phyloP scores from a whole-genome alignment of 176 grass and related monocot genomes.

The Ampelocalamus luodianensis region DNA sequence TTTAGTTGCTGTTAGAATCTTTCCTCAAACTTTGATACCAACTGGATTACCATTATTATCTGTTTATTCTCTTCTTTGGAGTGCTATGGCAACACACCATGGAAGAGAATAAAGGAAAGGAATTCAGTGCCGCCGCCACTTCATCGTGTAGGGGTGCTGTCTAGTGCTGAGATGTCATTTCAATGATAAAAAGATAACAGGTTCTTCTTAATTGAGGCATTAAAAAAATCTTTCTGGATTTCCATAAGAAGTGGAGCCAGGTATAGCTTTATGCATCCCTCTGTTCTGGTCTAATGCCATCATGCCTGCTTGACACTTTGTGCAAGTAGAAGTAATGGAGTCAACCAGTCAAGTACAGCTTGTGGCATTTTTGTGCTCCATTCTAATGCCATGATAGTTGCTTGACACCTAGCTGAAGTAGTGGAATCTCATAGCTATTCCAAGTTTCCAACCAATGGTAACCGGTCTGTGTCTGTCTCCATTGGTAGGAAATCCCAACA shows the following conservation, averaged over 20 bases:
- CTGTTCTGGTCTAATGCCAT: slow-evolving; percentile 45
- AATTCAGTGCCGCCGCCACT: slow-evolving; percentile 48
- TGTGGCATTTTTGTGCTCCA: slow-evolving; percentile 25
- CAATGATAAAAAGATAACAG: slow-evolving; percentile 36
- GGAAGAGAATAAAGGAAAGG: slow-evolving; percentile 55
- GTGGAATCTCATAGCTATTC: slow-evolving; percentile 48
- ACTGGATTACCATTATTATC: slow-evolving; percentile 44
- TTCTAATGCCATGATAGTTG: slow-evolving; percentile 35
- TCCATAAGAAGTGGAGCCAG: slow-evolving; percentile 62
- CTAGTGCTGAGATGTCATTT: slow-evolving; percentile 55
- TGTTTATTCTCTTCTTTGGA: slow-evolving; percentile 55
- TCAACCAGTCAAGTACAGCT: slow-evolving; percentile 43
- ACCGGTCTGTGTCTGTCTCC: slow-evolving; percentile 19
- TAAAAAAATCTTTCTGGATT: slow-evolving; percentile 42
- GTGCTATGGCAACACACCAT: slow-evolving; percentile 35
- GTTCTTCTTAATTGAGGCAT: slow-evolving; percentile 43
- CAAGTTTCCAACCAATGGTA: slow-evolving; percentile 26
- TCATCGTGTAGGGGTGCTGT: slow-evolving; percentile 39
- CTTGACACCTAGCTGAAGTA: slow-evolving; percentile 44
- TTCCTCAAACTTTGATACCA: slow-evolving; percentile 43
- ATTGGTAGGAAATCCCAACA: background rate
- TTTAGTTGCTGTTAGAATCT: slow-evolving; percentile 55
- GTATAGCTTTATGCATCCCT: slow-evolving; percentile 45
- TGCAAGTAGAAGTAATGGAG: slow-evolving; percentile 33
- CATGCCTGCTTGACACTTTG: slow-evolving; percentile 45